Evolutionary conservation across 176 grass and related monocot species (phyloP).

Genomic region (Zea luxurians): DNA sequence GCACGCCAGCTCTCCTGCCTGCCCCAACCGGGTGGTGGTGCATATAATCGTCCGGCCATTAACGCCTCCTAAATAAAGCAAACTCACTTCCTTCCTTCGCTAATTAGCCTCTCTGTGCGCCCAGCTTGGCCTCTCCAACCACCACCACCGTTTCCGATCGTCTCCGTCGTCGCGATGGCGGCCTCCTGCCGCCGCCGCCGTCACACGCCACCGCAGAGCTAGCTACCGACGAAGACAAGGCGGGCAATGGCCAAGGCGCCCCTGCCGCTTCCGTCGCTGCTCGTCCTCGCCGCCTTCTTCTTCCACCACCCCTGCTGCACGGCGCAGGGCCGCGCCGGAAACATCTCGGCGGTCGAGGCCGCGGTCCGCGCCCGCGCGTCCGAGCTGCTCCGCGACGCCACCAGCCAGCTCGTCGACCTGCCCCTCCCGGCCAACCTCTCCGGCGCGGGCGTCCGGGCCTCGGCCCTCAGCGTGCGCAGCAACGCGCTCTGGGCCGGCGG

Average conservation of each 20-base stretch:
- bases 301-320: neutral
- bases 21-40: neutral
- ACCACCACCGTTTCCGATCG: neutral
- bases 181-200: conserved; percentile 36
- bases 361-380: conserved; percentile 45
- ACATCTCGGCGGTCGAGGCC: conserved; percentile 41
- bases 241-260: conserved; percentile 23
- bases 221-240: neutral
- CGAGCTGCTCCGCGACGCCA: conserved; percentile 43
- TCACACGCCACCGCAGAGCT: neutral
- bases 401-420: conserved; percentile 29
- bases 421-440: conserved; percentile 9
- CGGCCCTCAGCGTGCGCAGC: conserved; percentile 47
- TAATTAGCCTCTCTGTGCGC: neutral
- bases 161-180: conserved; percentile 33
- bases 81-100: conserved; percentile 28
- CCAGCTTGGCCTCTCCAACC: conserved; percentile 15
- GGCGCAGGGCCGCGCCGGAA: neutral
- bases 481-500: conserved; percentile 45
- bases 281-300: conserved; percentile 17
- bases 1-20: neutral
- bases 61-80: conserved; percentile 40
- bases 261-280: neutral
- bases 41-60: neutral
- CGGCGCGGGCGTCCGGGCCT: conserved; percentile 33